Base-by-base conservation (phyloP, 2,329 filamentous ascomycete species). In the Hansfordia pulvinata region DNA sequence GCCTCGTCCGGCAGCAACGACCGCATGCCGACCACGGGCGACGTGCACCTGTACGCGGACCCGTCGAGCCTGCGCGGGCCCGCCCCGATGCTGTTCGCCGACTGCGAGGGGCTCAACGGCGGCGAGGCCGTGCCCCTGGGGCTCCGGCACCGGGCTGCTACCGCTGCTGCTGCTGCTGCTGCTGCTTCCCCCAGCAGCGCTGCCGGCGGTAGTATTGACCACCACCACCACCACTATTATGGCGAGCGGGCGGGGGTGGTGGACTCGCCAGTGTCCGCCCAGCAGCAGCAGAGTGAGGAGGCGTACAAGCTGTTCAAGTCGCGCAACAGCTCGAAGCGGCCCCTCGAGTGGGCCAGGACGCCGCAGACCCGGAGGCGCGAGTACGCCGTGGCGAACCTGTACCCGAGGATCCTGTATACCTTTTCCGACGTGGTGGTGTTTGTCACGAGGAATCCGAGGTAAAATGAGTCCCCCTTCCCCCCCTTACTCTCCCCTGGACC, bases 51-150 rank as follows among this genome's bases (percentile, higher is more conserved):
- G 4, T 68, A 68, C 31, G 46, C 50, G 2, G 63, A 68, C 32
- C 62, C 62, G 3, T 40, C 46, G 1, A 59, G 54, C 3, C 43
- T 51, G 15, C 35, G 41, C 10, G 44, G 47, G 8, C 43, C 46
- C 4, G 36, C 48, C 6, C 62, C 62, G 1, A 46, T 66, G 12
- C 45, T 68, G 4, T 58, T 56, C 27, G 60, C 62, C 13, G 63
- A 68, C 33, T 67, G 61, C 32, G 63, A 68, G 44, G 63, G 63
- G 0, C 49, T 67, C 7, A 52, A 58, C 12, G 62, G 62, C 17
- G 62, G 63, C 8, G 61, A 64, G 34, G 45, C 39, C 5, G 35
- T 43, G 15, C 46, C 46, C 10, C 47, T 47, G 21, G 42, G 46
- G 29, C 25, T 47, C 7, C 38, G 41, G 27, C 32, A 44, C 22